Evolutionary conservation across 2,329 filamentous ascomycete species (phyloP), one percentile per base, ranked within the genome.

Genomic region (Ceratocystis lukuohia): DNA sequence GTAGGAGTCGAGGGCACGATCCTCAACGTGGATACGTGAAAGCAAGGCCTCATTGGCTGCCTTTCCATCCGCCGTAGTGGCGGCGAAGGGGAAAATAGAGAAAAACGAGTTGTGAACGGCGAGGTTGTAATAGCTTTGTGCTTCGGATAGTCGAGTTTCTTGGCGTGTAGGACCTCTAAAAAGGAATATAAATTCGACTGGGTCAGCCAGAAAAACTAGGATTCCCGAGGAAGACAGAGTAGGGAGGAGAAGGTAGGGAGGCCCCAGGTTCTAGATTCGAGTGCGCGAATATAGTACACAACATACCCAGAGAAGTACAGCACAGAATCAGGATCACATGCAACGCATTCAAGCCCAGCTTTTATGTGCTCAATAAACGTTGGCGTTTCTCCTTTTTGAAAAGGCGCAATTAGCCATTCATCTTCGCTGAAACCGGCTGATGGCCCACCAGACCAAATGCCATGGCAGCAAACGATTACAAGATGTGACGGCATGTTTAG

Each of bases 391-490:
- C 87, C 87, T 22, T 76, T 78, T 73, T 96, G 91, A 72, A 94
- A 96, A 41, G 81, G 78, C 64, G 89, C 86, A 17, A 96, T 86
- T 37, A 91, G 79, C 86, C 87, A 89, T 72, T 88, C 84, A 5
- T 76, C 69, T 72, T 88, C 84, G 68, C 81, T 76, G 22, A 72
- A 69, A 44, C 85, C 85, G 1, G 75, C 74, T 1, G 76, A 74
- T 1, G 79, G 77, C 0, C 85, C 84, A 30, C 85, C 85, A 15
- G 79, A 75, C 80, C 88, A 95, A 67, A 93, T 89, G 33, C 85
- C 88, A 76, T 96, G 91, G 74, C 91, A 92, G 77, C 90, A 94
- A 63, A 95, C 87, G 61, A 95, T 77, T 64, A 95, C 83, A 10
- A 95, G 80, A 69, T 89, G 81, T 4, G 74, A 75, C 17, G 33